Evolutionary conservation across 768 basidiomycete genomes (phyloP).

Genomic region (Chalciporus sphaerocephalus): DNA sequence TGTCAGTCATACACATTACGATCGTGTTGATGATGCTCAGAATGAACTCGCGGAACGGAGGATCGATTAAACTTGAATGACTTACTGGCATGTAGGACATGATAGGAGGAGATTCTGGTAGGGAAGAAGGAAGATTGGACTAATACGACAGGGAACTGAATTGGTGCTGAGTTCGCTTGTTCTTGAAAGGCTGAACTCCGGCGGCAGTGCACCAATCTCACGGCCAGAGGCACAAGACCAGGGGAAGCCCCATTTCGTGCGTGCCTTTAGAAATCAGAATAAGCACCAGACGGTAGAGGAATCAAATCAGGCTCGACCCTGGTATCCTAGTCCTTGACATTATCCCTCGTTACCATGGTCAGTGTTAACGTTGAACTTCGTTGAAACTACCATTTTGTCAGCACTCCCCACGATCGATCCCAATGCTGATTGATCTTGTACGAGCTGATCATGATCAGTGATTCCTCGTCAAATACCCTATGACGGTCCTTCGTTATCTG

Average conservation of each 20-base stretch:
- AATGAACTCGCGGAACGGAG: background rate
- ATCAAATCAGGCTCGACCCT: background rate
- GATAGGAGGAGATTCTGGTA: slow-evolving; percentile 14
- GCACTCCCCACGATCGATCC: too few species aligned
- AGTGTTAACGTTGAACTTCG: too few species aligned
- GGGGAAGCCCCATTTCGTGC: background rate
- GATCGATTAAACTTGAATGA: slow-evolving; percentile 4
- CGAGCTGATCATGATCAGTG: too few species aligned
- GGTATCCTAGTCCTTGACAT: too few species aligned
- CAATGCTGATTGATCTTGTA: too few species aligned
- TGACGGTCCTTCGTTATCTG: too few species aligned
- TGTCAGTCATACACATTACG: too few species aligned
- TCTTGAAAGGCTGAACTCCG: background rate
- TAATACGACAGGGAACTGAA: slow-evolving; percentile 56
- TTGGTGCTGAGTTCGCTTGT: slow-evolving; percentile 30
- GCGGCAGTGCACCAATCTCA: background rate
- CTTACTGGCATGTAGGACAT: slow-evolving; percentile 23
- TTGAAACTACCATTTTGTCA: too few species aligned
- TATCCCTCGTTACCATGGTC: too few species aligned
- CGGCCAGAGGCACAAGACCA: background rate
- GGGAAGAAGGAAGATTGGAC: slow-evolving; percentile 60
- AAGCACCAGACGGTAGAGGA: background rate
- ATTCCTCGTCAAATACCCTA: too few species aligned
- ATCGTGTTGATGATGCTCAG: background rate
- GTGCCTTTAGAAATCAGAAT: background rate